These are phyloP conservation scores for Pinus albicaulis DNA, from an alignment of 75 land plant species.

Conservation along the genomic window DNA sequence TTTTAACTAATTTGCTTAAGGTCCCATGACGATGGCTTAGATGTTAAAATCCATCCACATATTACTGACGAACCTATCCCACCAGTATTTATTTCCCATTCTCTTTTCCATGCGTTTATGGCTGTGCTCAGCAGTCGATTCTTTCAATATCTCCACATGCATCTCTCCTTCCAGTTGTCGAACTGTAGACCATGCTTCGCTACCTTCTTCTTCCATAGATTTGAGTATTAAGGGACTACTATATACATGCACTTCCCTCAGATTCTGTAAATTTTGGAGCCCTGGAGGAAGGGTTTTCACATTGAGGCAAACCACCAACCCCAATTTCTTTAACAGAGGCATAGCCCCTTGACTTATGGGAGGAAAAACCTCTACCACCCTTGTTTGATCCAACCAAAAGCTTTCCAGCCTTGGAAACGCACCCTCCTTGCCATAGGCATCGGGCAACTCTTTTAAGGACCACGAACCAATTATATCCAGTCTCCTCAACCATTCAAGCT, in stretches of 20 bases:
- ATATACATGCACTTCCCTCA: not conserved
- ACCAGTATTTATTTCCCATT: slow-evolving; percentile 1
- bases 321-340: not conserved
- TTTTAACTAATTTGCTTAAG: too few species aligned
- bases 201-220: not conserved
- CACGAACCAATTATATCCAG: not conserved
- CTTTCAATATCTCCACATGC: too few species aligned
- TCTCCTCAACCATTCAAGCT: not conserved
- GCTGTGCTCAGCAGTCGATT: too few species aligned
- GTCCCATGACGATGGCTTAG: not conserved
- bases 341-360: not conserved
- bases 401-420: not conserved
- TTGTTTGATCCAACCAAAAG: not conserved
- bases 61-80: not conserved
- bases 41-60: slow-evolving; percentile 2
- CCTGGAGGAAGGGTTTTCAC: not conserved
- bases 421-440: not conserved
- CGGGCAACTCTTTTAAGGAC: not conserved
- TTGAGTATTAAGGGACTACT: not conserved
- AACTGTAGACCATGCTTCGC: not conserved
- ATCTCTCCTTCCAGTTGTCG: too few species aligned
- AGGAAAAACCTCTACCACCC: not conserved
- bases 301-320: not conserved
- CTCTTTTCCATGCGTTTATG: not conserved
- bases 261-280: not conserved